Evolutionary conservation across 2,329 filamentous ascomycete species (phyloP), one percentile per base, ranked within the genome.

Genomic region (Onygenales sp.): DNA sequence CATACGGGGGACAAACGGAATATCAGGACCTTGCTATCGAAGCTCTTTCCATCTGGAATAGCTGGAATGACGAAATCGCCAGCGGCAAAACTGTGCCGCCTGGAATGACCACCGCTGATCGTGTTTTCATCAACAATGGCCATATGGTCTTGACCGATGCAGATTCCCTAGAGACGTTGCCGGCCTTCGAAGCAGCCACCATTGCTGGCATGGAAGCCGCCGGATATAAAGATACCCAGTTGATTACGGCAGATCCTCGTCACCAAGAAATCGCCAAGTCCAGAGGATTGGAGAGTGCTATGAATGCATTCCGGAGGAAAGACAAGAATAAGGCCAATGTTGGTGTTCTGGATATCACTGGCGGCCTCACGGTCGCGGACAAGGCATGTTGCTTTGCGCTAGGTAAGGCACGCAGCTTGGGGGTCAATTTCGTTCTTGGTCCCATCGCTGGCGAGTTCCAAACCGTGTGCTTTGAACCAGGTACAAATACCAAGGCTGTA

Each of bases 21-120:
- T 78, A 79, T 54, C 75, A 78, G 56, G 63, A 69, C 3, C 66
- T 79, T 6, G 68, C 74, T 0, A 57, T 68, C 10, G 72, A 78
- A 46, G 72, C 75, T 0, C 65, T 74, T 7, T 51, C 58, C 3
- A 59, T 61, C 0, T 79, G 75, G 75, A 64, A 70, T 3, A 54
- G 57, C 1, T 79, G 76, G 76, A 78, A 79, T 54, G 57, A 57
- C 7, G 67, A 75, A 50, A 55, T 76, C 1, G 61, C 56, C 4
- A 50, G 35, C 2, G 63, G 60, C 36, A 61, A 57, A 4, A 31
- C 35, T 5, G 56, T 69, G 3, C 69, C 69, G 1, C 62, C 62
- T 0, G 70, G 71, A 3, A 63, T 74, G 60, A 69, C 51, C 36
- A 57, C 57, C 2, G 38, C 53, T 2, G 69, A 73, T 53, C 54